Base-by-base conservation (phyloP, 73 alveolate species). In the Paramecium pentaurelia region DNA sequence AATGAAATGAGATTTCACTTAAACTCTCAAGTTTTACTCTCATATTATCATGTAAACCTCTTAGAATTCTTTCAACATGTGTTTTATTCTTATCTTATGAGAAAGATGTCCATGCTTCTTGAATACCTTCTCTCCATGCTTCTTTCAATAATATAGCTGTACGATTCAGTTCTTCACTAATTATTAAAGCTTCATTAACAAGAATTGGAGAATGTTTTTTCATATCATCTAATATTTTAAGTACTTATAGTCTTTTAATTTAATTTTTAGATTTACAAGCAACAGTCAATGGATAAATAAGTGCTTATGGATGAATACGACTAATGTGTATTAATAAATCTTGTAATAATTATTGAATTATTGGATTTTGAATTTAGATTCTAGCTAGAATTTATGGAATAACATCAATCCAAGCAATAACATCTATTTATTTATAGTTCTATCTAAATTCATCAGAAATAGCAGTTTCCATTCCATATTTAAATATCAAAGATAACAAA, bases 371-470 rank as follows among this genome's bases (percentile, higher is more conserved):
- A 0, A 98, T 95, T 64, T 97, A 96, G 32, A 98, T 97, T 86
- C 99, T 95, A 14, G 99, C 99, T 36, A 98, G 94, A 22, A 98
- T 93, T 94, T 98, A 97, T 6, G 99, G 99, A 58, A 98, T 96
- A 20, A 98, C 99, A 44, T 96, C 96, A 10, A 98, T 96, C 99
- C 99, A 98, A 16, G 95, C 95, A 77, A 97, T 97, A 36, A 93
- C 92, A 68, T 96, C 97, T 27, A 98, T 95, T 86, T 75, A 86
- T 68, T 97, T 97, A 94, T 95, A 97, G 30, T 97, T 97, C 34
- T 94, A 92, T 92, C 96, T 94, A 89, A 98, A 94, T 70, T 88
- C 93, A 58, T 95, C 89, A 86, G 96, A 96, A 40, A 98, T 95
- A 60, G 95, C 94, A n/a, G 92, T 95, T 20, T 93, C 87, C 85